Percentiles rank a stretch among this genome's conserved stretches.
Conservation (phyloP, 306 rosid species). For the Fragaria iinumae region DNA sequence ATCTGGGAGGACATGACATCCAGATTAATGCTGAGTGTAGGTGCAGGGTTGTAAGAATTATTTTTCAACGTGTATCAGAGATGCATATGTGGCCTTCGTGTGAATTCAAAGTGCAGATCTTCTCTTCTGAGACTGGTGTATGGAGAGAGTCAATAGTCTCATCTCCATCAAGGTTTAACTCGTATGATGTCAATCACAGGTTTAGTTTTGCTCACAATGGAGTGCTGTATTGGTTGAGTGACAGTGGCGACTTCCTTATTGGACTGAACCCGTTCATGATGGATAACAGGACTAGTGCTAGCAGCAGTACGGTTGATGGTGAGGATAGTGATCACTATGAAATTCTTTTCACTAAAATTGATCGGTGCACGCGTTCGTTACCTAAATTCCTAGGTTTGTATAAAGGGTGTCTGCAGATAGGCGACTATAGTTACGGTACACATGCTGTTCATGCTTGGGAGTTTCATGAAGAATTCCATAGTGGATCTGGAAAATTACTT, state of each 20-base stretch:
- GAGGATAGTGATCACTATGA: background rate
- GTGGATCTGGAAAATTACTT: background rate
- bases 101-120: background rate
- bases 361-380: background rate
- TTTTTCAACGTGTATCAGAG: background rate
- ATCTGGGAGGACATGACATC: background rate
- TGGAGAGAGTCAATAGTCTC: conserved; percentile 5
- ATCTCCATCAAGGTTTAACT: background rate
- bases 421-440: background rate
- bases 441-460: background rate
- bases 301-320: background rate
- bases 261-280: background rate
- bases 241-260: background rate
- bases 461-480: background rate
- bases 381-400: background rate
- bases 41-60: background rate
- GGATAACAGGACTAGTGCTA: background rate
- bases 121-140: background rate
- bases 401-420: background rate
- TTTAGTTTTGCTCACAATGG: background rate
- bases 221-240: background rate
- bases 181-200: background rate
- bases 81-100: background rate
- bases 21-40: background rate
- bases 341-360: background rate